A percentile compares a stretch with the other conserved stretches of the same genome.
Conservation (phyloP, 2,329 filamentous ascomycete genomes). For the Curvularia sp. region DNA sequence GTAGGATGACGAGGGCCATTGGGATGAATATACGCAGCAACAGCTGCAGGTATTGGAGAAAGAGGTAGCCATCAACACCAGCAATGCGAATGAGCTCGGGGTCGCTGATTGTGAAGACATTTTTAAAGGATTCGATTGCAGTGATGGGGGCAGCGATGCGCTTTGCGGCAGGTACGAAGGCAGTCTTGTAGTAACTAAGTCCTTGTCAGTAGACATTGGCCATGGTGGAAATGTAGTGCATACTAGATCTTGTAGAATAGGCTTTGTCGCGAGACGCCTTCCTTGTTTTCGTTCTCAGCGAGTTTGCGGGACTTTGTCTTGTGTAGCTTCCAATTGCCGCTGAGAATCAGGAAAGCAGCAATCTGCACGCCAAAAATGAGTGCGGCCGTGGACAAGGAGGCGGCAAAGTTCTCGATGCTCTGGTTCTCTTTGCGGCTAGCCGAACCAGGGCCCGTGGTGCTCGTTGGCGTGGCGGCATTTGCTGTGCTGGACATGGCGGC, state of each 20-base stretch:
- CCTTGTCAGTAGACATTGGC: conserved; percentile 24
- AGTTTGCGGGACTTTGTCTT: conserved; percentile 28
- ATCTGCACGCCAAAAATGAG: conserved; percentile 49
- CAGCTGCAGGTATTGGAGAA: conserved; percentile 85
- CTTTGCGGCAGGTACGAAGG: conserved; percentile 47
- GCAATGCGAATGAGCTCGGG: conserved; percentile 94
- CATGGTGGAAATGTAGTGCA: conserved; percentile 7
- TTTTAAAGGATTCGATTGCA: conserved; percentile 48
- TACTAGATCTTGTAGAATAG: conserved; percentile 51
- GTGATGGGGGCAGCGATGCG: conserved; percentile 46
- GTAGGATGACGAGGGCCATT: conserved; percentile 77
- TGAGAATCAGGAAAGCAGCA: conserved; percentile 44
- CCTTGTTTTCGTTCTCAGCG: conserved; percentile 19
- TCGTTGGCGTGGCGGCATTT: conserved; percentile 6
- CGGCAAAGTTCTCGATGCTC: conserved; percentile 49
- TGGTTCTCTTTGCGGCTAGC: conserved; percentile 34
- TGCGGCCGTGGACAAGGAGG: conserved; percentile 46
- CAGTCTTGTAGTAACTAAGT: conserved; percentile 48
- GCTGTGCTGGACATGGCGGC: conserved; percentile 18
- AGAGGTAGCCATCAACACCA: conserved; percentile 96
- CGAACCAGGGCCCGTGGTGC: conserved; percentile 12
- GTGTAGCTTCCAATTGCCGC: conserved; percentile 48
- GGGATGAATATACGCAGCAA: conserved; percentile 92
- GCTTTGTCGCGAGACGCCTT: conserved; percentile 39
- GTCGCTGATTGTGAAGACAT: conserved; percentile 70